Evolutionary conservation across 345 rosid genomes (phyloP).

Genomic region (Rhodomyrtus tomentosa): DNA sequence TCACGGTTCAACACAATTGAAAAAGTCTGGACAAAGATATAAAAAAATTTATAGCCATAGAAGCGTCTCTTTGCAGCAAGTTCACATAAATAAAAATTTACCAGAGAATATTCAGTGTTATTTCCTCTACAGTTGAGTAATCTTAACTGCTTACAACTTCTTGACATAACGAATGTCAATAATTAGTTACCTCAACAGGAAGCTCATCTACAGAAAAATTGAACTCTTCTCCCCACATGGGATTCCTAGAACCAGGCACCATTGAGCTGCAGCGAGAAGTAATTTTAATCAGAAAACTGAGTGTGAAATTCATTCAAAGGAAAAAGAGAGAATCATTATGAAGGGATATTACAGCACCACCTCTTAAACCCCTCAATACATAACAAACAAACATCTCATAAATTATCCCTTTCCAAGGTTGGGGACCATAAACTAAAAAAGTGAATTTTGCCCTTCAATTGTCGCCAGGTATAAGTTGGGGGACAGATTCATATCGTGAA

Average conservation of each 20-base stretch:
- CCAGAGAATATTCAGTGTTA: neutral
- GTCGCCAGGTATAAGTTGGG: neutral
- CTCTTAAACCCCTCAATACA: neutral
- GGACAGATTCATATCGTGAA: neutral
- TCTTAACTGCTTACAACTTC: neutral
- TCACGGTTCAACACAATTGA: neutral
- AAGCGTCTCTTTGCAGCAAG: neutral
- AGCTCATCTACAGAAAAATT: conserved; percentile 83
- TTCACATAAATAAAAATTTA: neutral
- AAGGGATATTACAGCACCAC: neutral
- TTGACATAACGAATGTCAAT: neutral
- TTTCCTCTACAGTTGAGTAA: neutral
- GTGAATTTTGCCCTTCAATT: neutral
- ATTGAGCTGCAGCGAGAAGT: conserved; percentile 54
- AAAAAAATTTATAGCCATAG: neutral
- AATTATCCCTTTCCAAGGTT: neutral
- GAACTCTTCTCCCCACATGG: conserved; percentile 99
- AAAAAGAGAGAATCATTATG: neutral
- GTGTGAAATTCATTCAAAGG: neutral
- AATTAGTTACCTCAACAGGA: conserved; percentile 60
- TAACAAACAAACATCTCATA: neutral
- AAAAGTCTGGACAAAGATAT: neutral
- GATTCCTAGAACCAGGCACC: conserved; percentile 98
- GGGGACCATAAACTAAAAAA: neutral
- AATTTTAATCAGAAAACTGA: neutral